phyloP scores from a whole-genome alignment of 2,329 filamentous ascomycete species.

The Botrytis sinoallii region DNA sequence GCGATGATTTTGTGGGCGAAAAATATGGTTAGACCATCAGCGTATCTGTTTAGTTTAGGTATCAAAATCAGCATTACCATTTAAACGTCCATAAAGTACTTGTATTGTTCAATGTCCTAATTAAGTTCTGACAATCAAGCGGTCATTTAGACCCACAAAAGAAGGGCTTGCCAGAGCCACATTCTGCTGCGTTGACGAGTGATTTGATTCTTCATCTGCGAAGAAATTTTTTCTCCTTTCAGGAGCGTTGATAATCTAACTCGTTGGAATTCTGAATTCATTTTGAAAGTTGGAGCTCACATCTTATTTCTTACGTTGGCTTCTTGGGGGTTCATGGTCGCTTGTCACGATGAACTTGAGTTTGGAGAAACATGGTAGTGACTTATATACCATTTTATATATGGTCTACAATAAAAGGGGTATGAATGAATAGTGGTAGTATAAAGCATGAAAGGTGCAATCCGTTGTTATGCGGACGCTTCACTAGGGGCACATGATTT shows the following conservation, averaged over 20 bases:
- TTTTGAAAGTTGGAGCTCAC: background rate
- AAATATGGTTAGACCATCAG: background rate
- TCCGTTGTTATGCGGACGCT: accelerated
- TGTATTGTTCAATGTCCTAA: background rate
- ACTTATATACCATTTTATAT: background rate
- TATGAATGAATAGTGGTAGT: no score
- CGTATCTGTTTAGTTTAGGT: background rate
- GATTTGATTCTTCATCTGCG: background rate
- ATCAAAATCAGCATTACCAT: background rate
- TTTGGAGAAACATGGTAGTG: background rate
- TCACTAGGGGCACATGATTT: no score
- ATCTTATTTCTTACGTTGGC: background rate
- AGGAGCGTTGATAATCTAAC: background rate
- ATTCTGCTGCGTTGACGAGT: background rate
- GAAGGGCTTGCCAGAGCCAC: background rate
- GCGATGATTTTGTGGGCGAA: background rate
- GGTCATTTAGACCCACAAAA: background rate
- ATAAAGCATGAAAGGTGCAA: no score
- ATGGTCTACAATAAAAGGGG: background rate
- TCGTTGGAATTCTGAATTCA: background rate
- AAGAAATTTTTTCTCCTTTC: background rate
- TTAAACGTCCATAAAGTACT: background rate
- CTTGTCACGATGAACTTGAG: background rate
- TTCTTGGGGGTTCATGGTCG: background rate
- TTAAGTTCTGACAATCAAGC: background rate